These are phyloP conservation scores for Tuber magnatum DNA, from an alignment of 495 filamentous ascomycete species.

Conservation along the genomic window DNA sequence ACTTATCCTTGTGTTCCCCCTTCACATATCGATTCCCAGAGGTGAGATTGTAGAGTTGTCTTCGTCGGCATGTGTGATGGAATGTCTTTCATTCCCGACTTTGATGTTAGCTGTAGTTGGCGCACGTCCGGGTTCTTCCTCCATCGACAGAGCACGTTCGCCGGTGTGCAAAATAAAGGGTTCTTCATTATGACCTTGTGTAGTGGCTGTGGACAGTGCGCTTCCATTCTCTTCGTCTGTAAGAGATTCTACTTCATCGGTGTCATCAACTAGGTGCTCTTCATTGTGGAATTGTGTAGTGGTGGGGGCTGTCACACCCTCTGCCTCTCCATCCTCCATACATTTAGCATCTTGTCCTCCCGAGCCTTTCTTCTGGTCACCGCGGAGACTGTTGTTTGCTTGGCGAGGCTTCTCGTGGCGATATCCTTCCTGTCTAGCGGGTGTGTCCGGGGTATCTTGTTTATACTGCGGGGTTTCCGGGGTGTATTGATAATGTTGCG, in stretches of 20 bases:
- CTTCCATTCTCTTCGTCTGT: not conserved
- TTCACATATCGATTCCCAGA: not conserved
- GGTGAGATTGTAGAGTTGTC: not conserved
- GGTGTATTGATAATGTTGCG: not conserved
- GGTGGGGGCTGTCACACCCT: not conserved
- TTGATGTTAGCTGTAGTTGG: not conserved
- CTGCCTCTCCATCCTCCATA: not conserved
- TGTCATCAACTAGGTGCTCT: not conserved
- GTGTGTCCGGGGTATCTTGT: not conserved
- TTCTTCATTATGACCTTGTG: not conserved
- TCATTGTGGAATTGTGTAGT: not conserved
- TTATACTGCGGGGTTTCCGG: not conserved
- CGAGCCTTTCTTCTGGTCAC: not conserved
- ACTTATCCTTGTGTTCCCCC: not conserved
- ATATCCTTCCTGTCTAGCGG: not conserved
- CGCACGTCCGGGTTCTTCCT: not conserved
- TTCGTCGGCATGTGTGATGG: not conserved
- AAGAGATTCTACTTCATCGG: not conserved
- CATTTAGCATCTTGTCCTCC: not conserved
- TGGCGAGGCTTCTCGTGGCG: not conserved
- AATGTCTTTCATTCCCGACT: not conserved
- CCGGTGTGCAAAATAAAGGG: not conserved
- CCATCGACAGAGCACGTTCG: not conserved
- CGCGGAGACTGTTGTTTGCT: not conserved
- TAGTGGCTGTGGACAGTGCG: not conserved